A percentile compares a stretch with the other conserved stretches of the same genome.
phyloP scores from a whole-genome alignment of 2,329 filamentous ascomycete genomes.

The Apiospora sp. region DNA sequence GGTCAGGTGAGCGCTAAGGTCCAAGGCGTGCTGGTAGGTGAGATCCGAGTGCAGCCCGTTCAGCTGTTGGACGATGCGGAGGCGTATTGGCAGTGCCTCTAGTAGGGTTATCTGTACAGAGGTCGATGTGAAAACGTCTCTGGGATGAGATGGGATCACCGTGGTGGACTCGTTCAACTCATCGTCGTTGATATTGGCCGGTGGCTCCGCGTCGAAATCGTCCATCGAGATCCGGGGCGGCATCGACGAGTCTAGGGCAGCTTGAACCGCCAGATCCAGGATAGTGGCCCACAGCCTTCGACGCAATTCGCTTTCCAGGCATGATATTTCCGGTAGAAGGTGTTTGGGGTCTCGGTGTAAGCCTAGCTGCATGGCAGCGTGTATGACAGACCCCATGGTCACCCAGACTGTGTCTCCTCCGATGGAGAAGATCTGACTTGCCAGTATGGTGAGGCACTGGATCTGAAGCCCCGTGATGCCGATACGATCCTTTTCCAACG shows the following conservation, averaged over 20 bases:
- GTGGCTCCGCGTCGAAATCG: slow-evolving; percentile 50
- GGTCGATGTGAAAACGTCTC: slow-evolving; percentile 26
- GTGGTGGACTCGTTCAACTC: slow-evolving; percentile 38
- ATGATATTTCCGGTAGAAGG: slow-evolving; percentile 36
- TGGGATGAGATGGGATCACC: slow-evolving; percentile 35
- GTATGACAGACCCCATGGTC: slow-evolving; percentile 49
- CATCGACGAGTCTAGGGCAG: slow-evolving; percentile 49
- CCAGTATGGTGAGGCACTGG: slow-evolving; percentile 48
- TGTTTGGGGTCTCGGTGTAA: slow-evolving; percentile 52
- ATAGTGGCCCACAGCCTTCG: slow-evolving; percentile 54
- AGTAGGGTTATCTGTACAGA: slow-evolving; percentile 48
- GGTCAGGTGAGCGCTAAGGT: slow-evolving; percentile 44
- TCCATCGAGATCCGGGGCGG: slow-evolving; percentile 48
- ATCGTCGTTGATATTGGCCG: slow-evolving; percentile 47
- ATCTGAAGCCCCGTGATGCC: slow-evolving; percentile 48
- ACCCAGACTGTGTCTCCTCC: slow-evolving; percentile 52
- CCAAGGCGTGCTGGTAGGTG: slow-evolving; percentile 45
- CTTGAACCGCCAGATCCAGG: slow-evolving; percentile 49
- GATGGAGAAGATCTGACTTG: slow-evolving; percentile 50
- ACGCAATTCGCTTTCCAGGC: slow-evolving; percentile 48
- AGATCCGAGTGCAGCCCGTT: slow-evolving; percentile 44
- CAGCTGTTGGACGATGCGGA: slow-evolving; percentile 45
- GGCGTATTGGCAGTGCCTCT: slow-evolving; percentile 46
- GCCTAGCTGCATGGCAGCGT: slow-evolving; percentile 54
- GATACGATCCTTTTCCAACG: slow-evolving; percentile 48